phyloP scores from a whole-genome alignment of 345 rosid species.

The Brassica napus region DNA sequence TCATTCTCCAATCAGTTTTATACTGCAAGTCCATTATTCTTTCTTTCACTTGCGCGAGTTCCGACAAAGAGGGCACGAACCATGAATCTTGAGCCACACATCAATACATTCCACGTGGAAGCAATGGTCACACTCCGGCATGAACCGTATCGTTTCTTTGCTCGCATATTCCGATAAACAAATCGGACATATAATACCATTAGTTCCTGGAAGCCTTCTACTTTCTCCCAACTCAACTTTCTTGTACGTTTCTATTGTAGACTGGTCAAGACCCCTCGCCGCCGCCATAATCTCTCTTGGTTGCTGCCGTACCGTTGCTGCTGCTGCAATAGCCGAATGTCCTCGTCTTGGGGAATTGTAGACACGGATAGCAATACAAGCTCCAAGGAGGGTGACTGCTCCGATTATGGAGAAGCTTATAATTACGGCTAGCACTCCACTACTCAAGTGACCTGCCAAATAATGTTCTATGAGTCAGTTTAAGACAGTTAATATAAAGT shows the following conservation, averaged over 20 bases:
- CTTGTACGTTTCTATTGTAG: conserved; percentile 60
- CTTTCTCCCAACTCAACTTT: conserved; percentile 60
- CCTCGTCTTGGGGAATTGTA: conserved; percentile 12
- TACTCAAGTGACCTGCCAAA: conserved; percentile 34
- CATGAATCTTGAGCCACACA: conserved; percentile 60
- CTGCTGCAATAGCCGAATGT: not conserved
- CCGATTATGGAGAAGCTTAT: conserved; percentile 41
- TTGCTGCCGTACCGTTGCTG: conserved; percentile 11
- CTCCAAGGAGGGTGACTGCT: conserved; percentile 37
- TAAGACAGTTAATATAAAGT: not conserved
- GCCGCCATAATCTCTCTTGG: conserved; percentile 15
- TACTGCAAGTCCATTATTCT: not conserved
- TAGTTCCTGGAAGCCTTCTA: conserved; percentile 56
- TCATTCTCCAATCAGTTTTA: not conserved
- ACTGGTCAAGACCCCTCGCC: conserved; percentile 59
- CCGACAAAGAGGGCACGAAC: conserved; percentile 51
- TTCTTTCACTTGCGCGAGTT: not conserved
- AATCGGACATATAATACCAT: conserved; percentile 52
- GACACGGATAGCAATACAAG: conserved; percentile 36
- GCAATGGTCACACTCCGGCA: conserved; percentile 66
- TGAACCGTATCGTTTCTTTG: conserved; percentile 51
- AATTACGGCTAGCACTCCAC: conserved; percentile 34
- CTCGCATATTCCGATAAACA: conserved; percentile 58
- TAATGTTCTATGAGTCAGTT: not conserved
- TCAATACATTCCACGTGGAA: conserved; percentile 73